Evolutionary conservation across 306 rosid genomes (phyloP).

Genomic region (Erythrophleum fordii): DNA sequence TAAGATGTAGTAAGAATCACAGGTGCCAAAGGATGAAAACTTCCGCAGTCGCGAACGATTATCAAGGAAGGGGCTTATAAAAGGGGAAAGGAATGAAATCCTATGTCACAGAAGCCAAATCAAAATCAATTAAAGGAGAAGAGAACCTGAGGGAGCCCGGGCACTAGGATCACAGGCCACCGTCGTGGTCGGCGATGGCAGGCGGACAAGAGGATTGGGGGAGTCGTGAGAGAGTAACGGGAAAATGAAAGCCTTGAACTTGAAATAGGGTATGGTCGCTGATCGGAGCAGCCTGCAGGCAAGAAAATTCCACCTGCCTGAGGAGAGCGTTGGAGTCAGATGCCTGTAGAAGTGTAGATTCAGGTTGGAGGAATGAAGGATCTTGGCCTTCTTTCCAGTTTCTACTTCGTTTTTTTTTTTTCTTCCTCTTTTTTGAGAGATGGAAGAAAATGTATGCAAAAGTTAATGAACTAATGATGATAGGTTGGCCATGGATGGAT

Average conservation of each 20-base stretch:
- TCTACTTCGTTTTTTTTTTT: no score
- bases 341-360: no score
- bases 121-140: not conserved
- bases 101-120: not conserved
- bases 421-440: no score
- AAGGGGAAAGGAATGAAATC: not conserved
- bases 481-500: no score
- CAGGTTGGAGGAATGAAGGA: no score
- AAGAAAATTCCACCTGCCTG: not conserved
- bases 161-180: not conserved
- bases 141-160: not conserved
- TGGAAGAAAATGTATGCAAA: no score
- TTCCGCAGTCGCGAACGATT: not conserved
- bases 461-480: no score
- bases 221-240: not conserved
- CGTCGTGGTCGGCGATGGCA: not conserved
- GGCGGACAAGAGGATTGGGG: not conserved
- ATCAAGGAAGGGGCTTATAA: no score
- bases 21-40: not conserved
- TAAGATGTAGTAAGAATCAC: not conserved
- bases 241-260: not conserved
- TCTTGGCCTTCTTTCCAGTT: no score
- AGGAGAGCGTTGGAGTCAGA: no score
- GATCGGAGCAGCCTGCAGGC: not conserved
- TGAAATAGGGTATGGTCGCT: not conserved